Conservation (phyloP, 257 asterid species). For the Fraxinus cuspidata region DNA sequence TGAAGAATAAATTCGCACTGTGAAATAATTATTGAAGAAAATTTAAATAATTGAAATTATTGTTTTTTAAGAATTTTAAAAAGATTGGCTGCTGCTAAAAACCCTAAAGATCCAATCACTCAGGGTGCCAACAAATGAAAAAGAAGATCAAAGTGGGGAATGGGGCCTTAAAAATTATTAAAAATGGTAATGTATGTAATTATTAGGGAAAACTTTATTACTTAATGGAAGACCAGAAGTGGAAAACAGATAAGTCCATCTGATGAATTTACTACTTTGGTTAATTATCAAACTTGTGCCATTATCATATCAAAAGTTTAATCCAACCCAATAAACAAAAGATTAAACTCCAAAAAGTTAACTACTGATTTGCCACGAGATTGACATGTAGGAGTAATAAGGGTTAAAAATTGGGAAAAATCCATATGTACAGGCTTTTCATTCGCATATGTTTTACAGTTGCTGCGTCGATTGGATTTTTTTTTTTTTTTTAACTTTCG, state of each 20-base stretch:
- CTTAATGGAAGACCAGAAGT: constrained; percentile 5
- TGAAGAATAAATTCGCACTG: too few relatives aligned
- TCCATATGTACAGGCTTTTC: too few relatives aligned
- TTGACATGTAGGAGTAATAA: neutral
- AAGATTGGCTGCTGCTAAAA: neutral
- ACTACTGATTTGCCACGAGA: neutral
- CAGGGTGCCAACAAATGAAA: neutral
- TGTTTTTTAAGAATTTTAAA: neutral
- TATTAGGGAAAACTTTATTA: constrained; percentile 12
- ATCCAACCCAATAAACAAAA: neutral
- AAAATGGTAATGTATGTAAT: neutral
- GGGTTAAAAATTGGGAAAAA: neutral
- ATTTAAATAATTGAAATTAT: too few relatives aligned
- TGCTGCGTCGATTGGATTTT: too few relatives aligned
- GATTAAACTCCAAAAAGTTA: neutral
- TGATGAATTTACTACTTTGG: neutral
- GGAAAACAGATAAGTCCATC: neutral
- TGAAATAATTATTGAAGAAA: too few relatives aligned
- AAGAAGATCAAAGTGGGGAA: neutral
- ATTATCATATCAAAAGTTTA: neutral
- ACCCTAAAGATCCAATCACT: neutral
- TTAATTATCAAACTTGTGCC: neutral
- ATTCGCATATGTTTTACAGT: too few relatives aligned
- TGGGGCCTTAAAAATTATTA: neutral
- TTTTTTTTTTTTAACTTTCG: too few relatives aligned